Base-by-base conservation (phyloP, 768 basidiomycete genomes). In the Pulveroboletus sp. region DNA sequence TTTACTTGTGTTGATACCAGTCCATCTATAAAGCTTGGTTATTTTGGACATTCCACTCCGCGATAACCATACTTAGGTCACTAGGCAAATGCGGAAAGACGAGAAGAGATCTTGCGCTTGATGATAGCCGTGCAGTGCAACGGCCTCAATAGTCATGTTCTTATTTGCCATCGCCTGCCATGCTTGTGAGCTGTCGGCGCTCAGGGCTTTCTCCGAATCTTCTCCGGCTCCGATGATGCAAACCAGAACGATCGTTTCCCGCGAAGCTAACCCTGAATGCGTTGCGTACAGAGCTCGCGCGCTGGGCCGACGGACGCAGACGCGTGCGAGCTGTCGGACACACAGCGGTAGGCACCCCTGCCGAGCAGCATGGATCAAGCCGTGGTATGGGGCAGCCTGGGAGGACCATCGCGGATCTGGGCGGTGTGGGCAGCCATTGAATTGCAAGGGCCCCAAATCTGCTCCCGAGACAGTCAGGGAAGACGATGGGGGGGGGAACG, bases 61-160 rank as follows among this genome's bases (percentile, higher is more conserved):
- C 60, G 60, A 63, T 57, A 46, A 54, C 40, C 50, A 54, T 56
- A 58, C 45, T 55, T 43, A 39, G 58, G 32, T 39, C 33, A 47
- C 58, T 49, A 54, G 47, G 58, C 61, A 49, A 46, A 63, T 49
- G 26, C 47, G 57, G 36, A 30, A 61, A 46, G 30, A 37, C 33
- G 51, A 49, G 50, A 44, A 56, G 50, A 55, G 61, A 62, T 62
- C 61, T 61, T 45, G 51, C 57, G 59, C 61, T 61, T 63, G 55
- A 38, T 60, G 60, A 64, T 64, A 64, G 61, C 61, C 61, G 61
- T 64, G 61, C 61, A 64, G 61, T 62, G 61, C 59, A 27, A 45
- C 59, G 61, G 62, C 2, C 2, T 17, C 50, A 64, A 62, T 61
- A 63, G 17, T 64, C 46, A 44, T 61, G 50, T 57, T 48, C 47